A percentile compares a stretch with the other conserved stretches of the same genome.
Conservation (phyloP, 116 monocot species). For the Cymodocea nodosa region DNA sequence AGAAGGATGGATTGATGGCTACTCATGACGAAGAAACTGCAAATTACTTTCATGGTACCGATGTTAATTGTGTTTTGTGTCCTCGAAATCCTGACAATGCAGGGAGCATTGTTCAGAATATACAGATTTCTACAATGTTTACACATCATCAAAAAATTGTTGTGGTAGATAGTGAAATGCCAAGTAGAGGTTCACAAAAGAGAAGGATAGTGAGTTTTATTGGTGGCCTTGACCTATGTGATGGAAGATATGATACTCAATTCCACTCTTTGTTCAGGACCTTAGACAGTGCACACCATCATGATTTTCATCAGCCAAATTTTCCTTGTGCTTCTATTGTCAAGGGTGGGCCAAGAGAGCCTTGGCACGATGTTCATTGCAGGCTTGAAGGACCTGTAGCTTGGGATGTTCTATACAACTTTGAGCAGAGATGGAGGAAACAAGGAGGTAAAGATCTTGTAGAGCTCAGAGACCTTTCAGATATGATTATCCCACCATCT, state of each 20-base stretch:
- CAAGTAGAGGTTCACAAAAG: slow-evolving; percentile 12
- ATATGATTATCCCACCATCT: slow-evolving; percentile 27
- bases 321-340: slow-evolving; percentile 31
- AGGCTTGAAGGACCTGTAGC: slow-evolving; percentile 50
- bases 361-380: slow-evolving; percentile 74
- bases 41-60: slow-evolving; percentile 31
- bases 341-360: slow-evolving; percentile 70
- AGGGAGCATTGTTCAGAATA: slow-evolving; percentile 45
- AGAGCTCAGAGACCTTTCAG: slow-evolving; percentile 13
- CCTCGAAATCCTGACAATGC: slow-evolving; percentile 59
- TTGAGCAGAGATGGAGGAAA: slow-evolving; percentile 65
- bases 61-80: slow-evolving; percentile 61
- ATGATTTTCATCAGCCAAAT: slow-evolving; percentile 71
- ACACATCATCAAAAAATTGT: slow-evolving; percentile 77
- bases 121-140: slow-evolving; percentile 60
- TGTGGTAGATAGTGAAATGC: slow-evolving; percentile 39
- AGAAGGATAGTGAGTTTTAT: slow-evolving; percentile 52
- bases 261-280: slow-evolving; percentile 60
- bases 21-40: slow-evolving; percentile 66
- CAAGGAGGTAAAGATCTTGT: slow-evolving; percentile 41
- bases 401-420: slow-evolving; percentile 60
- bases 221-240: slow-evolving; percentile 43
- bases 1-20: slow-evolving; percentile 61
- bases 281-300: slow-evolving; percentile 30
- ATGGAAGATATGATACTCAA: slow-evolving; percentile 49